Percentiles rank a stretch among this genome's conserved stretches.
phyloP scores from a whole-genome alignment of 2,329 filamentous ascomycete species.

The Fusarium metavorans region DNA sequence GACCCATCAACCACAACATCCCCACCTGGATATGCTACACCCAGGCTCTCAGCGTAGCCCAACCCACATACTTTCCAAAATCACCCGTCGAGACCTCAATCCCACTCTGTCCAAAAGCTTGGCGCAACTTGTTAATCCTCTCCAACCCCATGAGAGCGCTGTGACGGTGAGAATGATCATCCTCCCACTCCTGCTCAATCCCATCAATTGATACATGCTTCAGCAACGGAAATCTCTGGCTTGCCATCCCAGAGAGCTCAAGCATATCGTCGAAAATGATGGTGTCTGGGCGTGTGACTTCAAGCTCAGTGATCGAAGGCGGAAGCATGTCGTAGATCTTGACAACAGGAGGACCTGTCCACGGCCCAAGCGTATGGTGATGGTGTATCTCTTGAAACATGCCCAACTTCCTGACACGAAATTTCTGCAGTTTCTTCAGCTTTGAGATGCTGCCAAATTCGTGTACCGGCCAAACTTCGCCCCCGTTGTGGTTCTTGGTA shows the following conservation, averaged over 20 bases:
- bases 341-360: background rate
- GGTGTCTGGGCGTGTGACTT: background rate
- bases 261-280: background rate
- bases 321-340: background rate
- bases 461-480: background rate
- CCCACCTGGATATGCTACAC: background rate
- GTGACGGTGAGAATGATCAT: no score
- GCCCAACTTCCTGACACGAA: background rate
- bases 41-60: background rate
- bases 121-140: background rate
- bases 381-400: no score
- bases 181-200: background rate
- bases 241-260: background rate
- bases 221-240: background rate
- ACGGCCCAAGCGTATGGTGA: no score
- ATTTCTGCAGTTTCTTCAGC: background rate
- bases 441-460: background rate
- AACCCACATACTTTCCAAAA: background rate
- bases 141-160: background rate
- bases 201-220: background rate
- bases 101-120: background rate
- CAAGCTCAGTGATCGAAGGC: background rate
- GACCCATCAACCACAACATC: background rate
- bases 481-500: rapidly evolving
- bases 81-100: background rate